Evolutionary conservation across 2,329 filamentous ascomycete genomes (phyloP).

Genomic region (Stylonectria norvegica): DNA sequence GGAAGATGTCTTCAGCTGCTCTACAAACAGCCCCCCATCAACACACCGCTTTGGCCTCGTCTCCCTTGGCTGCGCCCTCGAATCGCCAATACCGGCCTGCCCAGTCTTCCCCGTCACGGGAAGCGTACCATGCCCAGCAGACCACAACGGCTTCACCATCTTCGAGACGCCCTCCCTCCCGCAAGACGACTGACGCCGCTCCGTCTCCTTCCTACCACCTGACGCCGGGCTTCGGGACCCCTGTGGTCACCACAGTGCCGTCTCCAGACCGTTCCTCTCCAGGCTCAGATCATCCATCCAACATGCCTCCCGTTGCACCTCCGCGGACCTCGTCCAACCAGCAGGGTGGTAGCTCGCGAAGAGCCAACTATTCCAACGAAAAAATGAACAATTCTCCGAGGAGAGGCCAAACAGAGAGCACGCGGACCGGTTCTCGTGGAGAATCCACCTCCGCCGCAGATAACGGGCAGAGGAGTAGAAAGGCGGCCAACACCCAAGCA

Average conservation of each 20-base stretch:
- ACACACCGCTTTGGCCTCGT: constrained; percentile 47
- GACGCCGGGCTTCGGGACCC: constrained; percentile 46
- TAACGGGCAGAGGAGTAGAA: constrained; percentile 30
- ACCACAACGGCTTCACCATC: constrained; percentile 47
- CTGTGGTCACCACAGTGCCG: constrained; percentile 43
- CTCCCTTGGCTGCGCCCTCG: constrained; percentile 47
- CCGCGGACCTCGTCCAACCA: constrained; percentile 76
- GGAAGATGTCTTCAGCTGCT: constrained; percentile 52
- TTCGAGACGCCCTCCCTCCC: constrained; percentile 51
- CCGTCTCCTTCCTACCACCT: constrained; percentile 34
- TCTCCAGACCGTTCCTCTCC: constrained; percentile 42
- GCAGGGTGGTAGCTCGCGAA: constrained; percentile 42
- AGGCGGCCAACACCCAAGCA: constrained; percentile 23
- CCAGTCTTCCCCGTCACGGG: constrained; percentile 51
- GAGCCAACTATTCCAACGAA: constrained; percentile 44
- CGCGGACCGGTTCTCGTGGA: constrained; percentile 33
- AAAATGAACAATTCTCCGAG: constrained; percentile 42
- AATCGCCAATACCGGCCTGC: constrained; percentile 51
- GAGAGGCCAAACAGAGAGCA: constrained; percentile 36
- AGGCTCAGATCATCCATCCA: constrained; percentile 52
- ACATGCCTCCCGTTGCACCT: constrained; percentile 69
- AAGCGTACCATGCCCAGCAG: constrained; percentile 55
- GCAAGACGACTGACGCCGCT: constrained; percentile 50
- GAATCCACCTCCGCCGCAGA: constrained; percentile 30
- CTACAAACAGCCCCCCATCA: constrained; percentile 59